Evolutionary conservation across 2,329 filamentous ascomycete species (phyloP).

Genomic region (Penicillium sp.): DNA sequence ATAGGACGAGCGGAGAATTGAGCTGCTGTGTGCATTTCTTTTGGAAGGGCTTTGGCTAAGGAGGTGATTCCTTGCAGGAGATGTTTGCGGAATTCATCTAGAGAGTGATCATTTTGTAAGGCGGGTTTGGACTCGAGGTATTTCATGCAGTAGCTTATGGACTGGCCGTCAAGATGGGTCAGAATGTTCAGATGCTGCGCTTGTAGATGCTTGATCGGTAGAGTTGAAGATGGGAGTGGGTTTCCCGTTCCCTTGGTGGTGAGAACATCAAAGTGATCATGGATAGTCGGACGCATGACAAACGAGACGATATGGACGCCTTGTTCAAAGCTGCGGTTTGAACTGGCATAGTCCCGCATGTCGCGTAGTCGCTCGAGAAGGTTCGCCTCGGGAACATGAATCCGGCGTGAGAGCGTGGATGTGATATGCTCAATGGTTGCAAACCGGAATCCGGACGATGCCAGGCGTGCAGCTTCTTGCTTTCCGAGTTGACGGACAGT

Average conservation of each 20-base stretch:
- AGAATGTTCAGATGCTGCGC: slow-evolving; percentile 52
- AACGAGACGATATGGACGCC: slow-evolving; percentile 43
- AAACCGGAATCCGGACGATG: slow-evolving; percentile 72
- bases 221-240: slow-evolving; percentile 54
- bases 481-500: slow-evolving; percentile 60
- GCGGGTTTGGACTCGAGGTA: slow-evolving; percentile 29
- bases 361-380: slow-evolving; percentile 56
- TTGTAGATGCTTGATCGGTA: slow-evolving; percentile 52
- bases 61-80: slow-evolving; percentile 39
- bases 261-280: slow-evolving; percentile 58
- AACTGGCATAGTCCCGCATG: slow-evolving; percentile 54
- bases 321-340: slow-evolving; percentile 27
- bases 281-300: slow-evolving; percentile 44
- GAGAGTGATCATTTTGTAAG: slow-evolving; percentile 19
- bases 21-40: slow-evolving; percentile 30
- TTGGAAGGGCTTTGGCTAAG: slow-evolving; percentile 41
- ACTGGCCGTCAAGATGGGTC: slow-evolving; percentile 39
- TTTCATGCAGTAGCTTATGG: slow-evolving; percentile 33
- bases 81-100: slow-evolving; percentile 42
- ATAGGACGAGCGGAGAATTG: slow-evolving; percentile 37
- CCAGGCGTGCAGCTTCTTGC: slow-evolving; percentile 58
- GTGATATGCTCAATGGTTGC: slow-evolving; percentile 63
- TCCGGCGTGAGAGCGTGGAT: slow-evolving; percentile 61
- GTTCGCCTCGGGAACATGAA: slow-evolving; percentile 64
- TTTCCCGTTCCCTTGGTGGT: slow-evolving; percentile 53